phyloP scores from a whole-genome alignment of 1,284 basidiomycete species.

The Trametes hirsuta region DNA sequence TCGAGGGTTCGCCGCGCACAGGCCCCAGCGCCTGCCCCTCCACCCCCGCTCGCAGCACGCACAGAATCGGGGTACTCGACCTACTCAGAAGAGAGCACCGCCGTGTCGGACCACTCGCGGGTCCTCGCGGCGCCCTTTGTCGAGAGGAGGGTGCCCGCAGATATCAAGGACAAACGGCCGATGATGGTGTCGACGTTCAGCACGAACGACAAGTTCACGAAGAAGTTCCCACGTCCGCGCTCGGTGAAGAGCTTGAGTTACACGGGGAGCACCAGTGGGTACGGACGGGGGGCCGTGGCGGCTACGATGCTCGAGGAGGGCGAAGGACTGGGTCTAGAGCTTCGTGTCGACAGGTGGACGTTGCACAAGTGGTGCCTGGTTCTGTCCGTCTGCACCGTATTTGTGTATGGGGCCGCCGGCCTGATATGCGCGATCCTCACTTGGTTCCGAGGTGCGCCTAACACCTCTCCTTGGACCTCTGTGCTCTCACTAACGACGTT shows the following conservation, averaged over 20 bases:
- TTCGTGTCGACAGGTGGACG: slow-evolving; percentile 49
- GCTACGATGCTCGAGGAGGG: slow-evolving; percentile 42
- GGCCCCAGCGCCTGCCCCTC: background rate
- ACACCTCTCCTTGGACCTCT: background rate
- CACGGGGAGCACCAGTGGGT: slow-evolving; percentile 5
- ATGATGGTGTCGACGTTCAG: slow-evolving; percentile 29
- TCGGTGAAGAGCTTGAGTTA: slow-evolving; percentile 36
- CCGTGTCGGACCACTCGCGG: slow-evolving; percentile 10
- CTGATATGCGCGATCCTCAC: slow-evolving; percentile 53
- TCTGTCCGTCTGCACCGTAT: slow-evolving; percentile 52
- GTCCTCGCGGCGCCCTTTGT: background rate
- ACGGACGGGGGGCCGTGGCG: slow-evolving; percentile 14
- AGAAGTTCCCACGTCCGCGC: slow-evolving; percentile 54
- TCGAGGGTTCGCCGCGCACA: slow-evolving; percentile 4
- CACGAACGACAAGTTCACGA: slow-evolving; percentile 50
- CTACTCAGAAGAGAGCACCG: slow-evolving; percentile 24
- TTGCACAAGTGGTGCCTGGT: slow-evolving; percentile 60
- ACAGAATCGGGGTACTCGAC: slow-evolving; percentile 15
- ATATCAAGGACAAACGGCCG: slow-evolving; percentile 24
- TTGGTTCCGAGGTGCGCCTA: slow-evolving; percentile 59
- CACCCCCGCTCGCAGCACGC: slow-evolving; percentile 5
- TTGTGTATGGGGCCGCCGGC: slow-evolving; percentile 51
- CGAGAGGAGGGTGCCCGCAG: slow-evolving; percentile 5
- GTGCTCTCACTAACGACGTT: background rate
- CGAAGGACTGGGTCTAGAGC: slow-evolving; percentile 42